Percentiles rank a stretch among this genome's conserved stretches.
Conservation (phyloP, 2,329 filamentous ascomycete species). For the Fusarium algeriense region DNA sequence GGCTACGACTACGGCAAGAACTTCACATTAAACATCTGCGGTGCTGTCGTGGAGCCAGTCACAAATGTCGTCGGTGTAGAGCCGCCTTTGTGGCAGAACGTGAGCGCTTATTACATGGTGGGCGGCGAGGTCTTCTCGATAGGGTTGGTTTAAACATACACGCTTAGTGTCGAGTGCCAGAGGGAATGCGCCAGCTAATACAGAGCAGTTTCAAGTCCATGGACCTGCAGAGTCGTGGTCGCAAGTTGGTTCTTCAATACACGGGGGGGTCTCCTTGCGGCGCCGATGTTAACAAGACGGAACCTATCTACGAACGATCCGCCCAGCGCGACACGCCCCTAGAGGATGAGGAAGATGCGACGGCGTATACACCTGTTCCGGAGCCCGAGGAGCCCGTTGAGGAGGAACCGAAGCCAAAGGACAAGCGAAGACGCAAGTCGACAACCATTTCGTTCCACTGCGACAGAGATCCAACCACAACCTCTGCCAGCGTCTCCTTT, state of each 20-base stretch:
- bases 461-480: slow-evolving; percentile 80
- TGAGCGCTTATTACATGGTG: slow-evolving; percentile 81
- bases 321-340: slow-evolving; percentile 45
- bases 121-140: slow-evolving; percentile 78
- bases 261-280: slow-evolving; percentile 81
- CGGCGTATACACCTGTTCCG: slow-evolving; percentile 31
- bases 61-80: slow-evolving; percentile 74
- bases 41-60: slow-evolving; percentile 76
- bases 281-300: slow-evolving; percentile 56
- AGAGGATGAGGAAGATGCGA: slow-evolving; percentile 44
- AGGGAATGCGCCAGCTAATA: slow-evolving; percentile 27
- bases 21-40: slow-evolving; percentile 88
- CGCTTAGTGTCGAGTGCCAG: slow-evolving; percentile 1
- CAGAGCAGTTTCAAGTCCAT: slow-evolving; percentile 61
- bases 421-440: slow-evolving; percentile 71
- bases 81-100: slow-evolving; percentile 73
- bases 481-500: slow-evolving; percentile 81
- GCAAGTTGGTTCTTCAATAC: slow-evolving; percentile 83
- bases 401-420: slow-evolving; percentile 37
- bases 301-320: slow-evolving; percentile 44
- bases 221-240: slow-evolving; percentile 70
- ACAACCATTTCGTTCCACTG: slow-evolving; percentile 94
- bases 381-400: slow-evolving; percentile 28
- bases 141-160: slow-evolving; percentile 65
- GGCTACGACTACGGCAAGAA: slow-evolving; percentile 84